phyloP scores from a whole-genome alignment of 2,329 filamentous ascomycete genomes.

The Amesomyces nigricolor region DNA sequence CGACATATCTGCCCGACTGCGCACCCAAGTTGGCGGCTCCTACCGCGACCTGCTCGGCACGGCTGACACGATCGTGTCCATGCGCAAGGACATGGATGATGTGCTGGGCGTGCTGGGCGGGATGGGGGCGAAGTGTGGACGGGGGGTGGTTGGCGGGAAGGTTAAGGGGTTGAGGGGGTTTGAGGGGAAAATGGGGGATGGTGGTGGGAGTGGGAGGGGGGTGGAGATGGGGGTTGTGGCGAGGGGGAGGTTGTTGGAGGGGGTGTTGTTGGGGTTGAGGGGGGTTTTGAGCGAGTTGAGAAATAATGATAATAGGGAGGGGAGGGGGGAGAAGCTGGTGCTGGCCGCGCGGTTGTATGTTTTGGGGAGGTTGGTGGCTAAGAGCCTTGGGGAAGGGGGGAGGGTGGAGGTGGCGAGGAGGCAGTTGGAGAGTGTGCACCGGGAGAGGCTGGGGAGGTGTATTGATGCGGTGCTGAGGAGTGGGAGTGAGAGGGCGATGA shows the following conservation, averaged over 20 bases:
- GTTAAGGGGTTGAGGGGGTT: conserved; percentile 51
- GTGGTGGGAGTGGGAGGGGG: conserved; percentile 16
- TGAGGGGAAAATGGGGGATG: conserved; percentile 18
- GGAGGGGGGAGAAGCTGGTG: conserved; percentile 46
- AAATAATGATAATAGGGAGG: not conserved
- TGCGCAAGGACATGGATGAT: conserved; percentile 71
- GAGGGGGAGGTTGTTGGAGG: conserved; percentile 24
- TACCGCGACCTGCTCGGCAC: conserved; percentile 90
- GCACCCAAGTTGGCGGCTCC: conserved; percentile 58
- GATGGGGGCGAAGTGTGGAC: conserved; percentile 73
- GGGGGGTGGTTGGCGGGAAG: conserved; percentile 63
- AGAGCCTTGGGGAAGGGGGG: conserved; percentile 53
- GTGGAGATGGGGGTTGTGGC: conserved; percentile 27
- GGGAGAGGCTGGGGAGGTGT: conserved; percentile 57
- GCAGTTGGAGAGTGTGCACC: conserved; percentile 52
- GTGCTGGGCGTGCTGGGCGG: conserved; percentile 66
- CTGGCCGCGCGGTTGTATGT: conserved; percentile 67
- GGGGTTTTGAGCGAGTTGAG: conserved; percentile 18
- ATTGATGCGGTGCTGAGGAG: conserved; percentile 65
- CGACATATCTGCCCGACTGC: conserved; percentile 56
- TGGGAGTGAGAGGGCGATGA: conserved; percentile 47
- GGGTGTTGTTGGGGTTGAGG: conserved; percentile 9
- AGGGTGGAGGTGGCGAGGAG: conserved; percentile 61
- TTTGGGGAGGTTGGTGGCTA: conserved; percentile 67
- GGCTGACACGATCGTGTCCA: conserved; percentile 86